phyloP scores from a whole-genome alignment of 306 rosid species.

The Sesbania bispinosa region DNA sequence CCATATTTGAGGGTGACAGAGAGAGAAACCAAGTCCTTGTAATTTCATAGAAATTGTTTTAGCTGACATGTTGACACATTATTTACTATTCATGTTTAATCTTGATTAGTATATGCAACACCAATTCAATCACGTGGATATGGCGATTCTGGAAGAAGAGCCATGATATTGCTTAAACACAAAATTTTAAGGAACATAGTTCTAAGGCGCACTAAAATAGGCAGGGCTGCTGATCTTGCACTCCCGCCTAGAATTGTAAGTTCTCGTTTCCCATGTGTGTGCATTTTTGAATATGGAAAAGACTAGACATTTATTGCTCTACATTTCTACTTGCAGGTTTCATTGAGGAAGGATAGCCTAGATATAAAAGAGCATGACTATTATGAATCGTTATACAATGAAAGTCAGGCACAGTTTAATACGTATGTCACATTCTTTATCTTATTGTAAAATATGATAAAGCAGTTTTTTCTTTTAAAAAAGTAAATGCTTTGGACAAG shows the following conservation, averaged over 20 bases:
- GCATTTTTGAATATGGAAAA: neutral
- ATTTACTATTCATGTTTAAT: conserved; percentile 18
- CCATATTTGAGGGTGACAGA: neutral
- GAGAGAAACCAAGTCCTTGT: conserved; percentile 1
- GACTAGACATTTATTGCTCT: conserved; percentile 3
- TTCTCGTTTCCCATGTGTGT: conserved; percentile 23
- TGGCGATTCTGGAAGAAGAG: conserved; percentile 42
- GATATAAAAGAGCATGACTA: conserved; percentile 81
- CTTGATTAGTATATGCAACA: conserved; percentile 52
- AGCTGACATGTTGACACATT: neutral
- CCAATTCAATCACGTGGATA: conserved; percentile 56
- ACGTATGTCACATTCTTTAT: conserved; percentile 49
- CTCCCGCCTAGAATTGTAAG: conserved; percentile 96
- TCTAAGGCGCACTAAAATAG: conserved; percentile 83
- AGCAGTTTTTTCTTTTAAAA: neutral
- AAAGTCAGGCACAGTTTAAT: conserved; percentile 80
- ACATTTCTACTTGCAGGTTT: conserved; percentile 49
- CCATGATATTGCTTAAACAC: conserved; percentile 75
- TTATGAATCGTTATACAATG: conserved; percentile 82
- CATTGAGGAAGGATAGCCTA: conserved; percentile 68
- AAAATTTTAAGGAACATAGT: conserved; percentile 68
- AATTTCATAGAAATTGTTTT: neutral
- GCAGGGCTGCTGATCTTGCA: conserved; percentile 92
- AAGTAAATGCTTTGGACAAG: neutral
- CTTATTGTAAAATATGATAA: neutral